Evolutionary conservation across 495 filamentous ascomycete species (phyloP).

Genomic region (Sporormia fimetaria): DNA sequence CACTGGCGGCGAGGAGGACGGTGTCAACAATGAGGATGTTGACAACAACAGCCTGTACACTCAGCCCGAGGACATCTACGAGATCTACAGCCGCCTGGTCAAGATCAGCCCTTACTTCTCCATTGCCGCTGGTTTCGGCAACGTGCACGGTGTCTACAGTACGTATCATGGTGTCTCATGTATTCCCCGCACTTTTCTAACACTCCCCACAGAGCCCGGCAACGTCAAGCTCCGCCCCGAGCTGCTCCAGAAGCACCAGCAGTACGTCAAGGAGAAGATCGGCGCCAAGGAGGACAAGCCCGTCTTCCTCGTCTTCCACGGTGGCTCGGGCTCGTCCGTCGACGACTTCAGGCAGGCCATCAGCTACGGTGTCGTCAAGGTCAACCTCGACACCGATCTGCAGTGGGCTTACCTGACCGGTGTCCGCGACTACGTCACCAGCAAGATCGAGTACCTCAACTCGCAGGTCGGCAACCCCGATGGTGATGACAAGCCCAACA

Average conservation of each 20-base stretch:
- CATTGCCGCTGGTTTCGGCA: slow-evolving; percentile 96
- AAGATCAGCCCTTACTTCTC: slow-evolving; percentile 88
- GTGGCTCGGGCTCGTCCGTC: slow-evolving; percentile 83
- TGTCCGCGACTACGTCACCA: slow-evolving; percentile 84
- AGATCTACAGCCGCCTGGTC: slow-evolving; percentile 71
- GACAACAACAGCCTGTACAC: slow-evolving; percentile 97
- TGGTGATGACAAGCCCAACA: slow-evolving; percentile 93
- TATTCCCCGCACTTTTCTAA: too few relatives aligned
- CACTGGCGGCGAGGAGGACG: slow-evolving; percentile 92
- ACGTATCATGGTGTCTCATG: too few relatives aligned
- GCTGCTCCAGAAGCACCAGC: slow-evolving; percentile 89
- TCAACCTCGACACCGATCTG: slow-evolving; percentile 86
- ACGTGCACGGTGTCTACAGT: slow-evolving; percentile 99
- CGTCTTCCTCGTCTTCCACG: slow-evolving; percentile 98
- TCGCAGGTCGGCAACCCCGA: slow-evolving; percentile 88
- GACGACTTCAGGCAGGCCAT: slow-evolving; percentile 30
- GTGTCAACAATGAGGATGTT: slow-evolving; percentile 75
- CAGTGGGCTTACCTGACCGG: slow-evolving; percentile 80
- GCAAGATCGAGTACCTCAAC: slow-evolving; percentile 89
- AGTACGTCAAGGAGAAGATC: slow-evolving; percentile 68
- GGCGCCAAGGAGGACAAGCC: slow-evolving; percentile 64
- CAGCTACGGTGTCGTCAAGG: slow-evolving; percentile 87
- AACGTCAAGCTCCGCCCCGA: slow-evolving; percentile 94
- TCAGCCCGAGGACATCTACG: slow-evolving; percentile 87
- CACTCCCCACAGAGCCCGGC: too few relatives aligned